These are phyloP conservation scores for Silene coronaria DNA, from an alignment of 179 eudicot genomes.

Conservation along the genomic window DNA sequence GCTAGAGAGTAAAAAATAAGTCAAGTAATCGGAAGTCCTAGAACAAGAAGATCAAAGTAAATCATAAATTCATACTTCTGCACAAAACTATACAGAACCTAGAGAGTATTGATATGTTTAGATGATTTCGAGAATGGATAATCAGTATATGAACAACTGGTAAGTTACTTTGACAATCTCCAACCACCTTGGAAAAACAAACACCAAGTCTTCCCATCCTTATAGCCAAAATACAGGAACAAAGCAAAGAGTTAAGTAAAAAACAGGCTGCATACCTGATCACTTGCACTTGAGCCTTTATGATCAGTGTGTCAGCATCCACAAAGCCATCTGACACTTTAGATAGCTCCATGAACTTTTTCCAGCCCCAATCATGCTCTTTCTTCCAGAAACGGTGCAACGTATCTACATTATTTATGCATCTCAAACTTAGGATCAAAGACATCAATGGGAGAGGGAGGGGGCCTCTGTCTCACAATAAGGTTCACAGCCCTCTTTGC, in stretches of 20 bases:
- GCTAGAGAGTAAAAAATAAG: background rate
- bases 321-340: constrained; percentile 88
- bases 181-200: background rate
- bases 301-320: constrained; percentile 68
- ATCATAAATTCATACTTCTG: background rate
- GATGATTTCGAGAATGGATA: background rate
- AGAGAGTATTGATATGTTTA: background rate
- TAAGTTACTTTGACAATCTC: background rate
- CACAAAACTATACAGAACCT: background rate
- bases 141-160: background rate
- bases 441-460: background rate
- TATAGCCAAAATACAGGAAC: background rate
- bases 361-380: constrained; percentile 99
- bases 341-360: constrained; percentile 85
- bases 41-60: background rate
- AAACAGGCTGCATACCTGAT: constrained; percentile 44
- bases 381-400: constrained; percentile 92
- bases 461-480: too few species aligned
- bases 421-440: constrained; percentile 14
- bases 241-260: background rate
- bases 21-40: background rate
- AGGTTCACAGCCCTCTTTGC: too few species aligned
- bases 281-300: constrained; percentile 95
- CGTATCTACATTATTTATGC: constrained; percentile 48
- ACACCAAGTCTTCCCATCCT: background rate